Evolutionary conservation across 176 grass and related monocot species (phyloP).

Genomic region (Raddia guianensis): DNA sequence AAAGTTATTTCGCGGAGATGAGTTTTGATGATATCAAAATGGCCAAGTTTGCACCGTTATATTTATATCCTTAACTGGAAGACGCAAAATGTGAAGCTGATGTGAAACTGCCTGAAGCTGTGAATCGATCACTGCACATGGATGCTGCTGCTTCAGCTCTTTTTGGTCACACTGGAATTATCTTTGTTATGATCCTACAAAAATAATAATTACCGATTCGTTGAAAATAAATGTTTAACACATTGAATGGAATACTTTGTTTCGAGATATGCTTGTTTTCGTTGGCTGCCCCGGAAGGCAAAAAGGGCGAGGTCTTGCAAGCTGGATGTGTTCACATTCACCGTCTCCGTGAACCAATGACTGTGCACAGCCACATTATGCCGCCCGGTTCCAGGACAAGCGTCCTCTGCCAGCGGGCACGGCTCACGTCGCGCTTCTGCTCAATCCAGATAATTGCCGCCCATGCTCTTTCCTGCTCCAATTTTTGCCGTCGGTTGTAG

Average conservation of each 20-base stretch:
- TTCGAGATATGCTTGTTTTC: background rate
- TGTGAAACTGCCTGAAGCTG: background rate
- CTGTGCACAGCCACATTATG: too few relatives aligned
- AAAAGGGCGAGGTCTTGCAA: too few relatives aligned
- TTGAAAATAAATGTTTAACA: background rate
- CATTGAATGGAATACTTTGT: background rate
- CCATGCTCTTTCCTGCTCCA: too few relatives aligned
- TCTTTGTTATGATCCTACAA: background rate
- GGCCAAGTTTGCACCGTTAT: background rate
- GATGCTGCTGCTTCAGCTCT: background rate
- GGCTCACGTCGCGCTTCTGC: too few relatives aligned
- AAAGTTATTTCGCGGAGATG: background rate
- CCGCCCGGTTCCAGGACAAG: too few relatives aligned
- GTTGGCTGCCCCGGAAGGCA: too few relatives aligned
- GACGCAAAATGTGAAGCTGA: background rate
- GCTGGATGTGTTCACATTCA: too few relatives aligned
- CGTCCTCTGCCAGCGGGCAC: too few relatives aligned
- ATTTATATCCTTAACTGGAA: background rate
- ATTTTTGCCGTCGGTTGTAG: too few relatives aligned
- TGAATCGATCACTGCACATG: background rate
- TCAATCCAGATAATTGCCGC: too few relatives aligned
- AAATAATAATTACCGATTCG: constrained; percentile 15
- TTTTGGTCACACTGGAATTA: background rate
- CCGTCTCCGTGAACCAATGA: too few relatives aligned
- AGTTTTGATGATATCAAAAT: background rate